phyloP scores from a whole-genome alignment of 257 asterid species.

The Avicennia marina region DNA sequence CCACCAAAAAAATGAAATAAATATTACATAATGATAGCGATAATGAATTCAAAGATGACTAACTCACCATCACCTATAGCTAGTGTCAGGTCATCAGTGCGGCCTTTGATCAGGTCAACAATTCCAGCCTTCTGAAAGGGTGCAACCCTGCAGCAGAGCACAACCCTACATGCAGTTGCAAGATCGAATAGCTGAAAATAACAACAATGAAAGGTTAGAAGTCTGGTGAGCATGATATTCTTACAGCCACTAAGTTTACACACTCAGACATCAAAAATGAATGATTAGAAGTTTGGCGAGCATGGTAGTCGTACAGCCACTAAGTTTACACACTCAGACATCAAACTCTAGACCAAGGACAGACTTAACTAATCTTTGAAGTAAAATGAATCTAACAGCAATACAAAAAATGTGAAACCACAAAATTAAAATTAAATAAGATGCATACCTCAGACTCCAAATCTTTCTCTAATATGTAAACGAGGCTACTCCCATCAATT shows the following conservation, averaged over 20 bases:
- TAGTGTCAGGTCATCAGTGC: constrained; percentile 93
- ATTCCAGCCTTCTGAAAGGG: constrained; percentile 98
- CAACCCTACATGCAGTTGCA: constrained; percentile 83
- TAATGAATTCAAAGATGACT: constrained; percentile 13
- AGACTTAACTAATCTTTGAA: too few species aligned
- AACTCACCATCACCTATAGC: constrained; percentile 98
- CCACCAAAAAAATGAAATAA: too few species aligned
- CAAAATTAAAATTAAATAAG: constrained; percentile 13
- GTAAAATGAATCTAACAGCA: not conserved
- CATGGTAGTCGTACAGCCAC: too few species aligned
- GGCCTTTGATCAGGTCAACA: constrained; percentile 83
- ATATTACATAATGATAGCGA: too few species aligned
- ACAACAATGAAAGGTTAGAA: constrained; percentile 22
- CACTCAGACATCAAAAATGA: too few species aligned
- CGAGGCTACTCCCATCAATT: constrained; percentile 96
- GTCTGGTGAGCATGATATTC: too few species aligned
- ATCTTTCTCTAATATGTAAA: constrained; percentile 90
- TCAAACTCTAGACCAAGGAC: too few species aligned
- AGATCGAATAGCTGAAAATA: constrained; percentile 77
- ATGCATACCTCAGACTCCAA: constrained; percentile 76
- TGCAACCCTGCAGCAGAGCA: constrained; percentile 95
- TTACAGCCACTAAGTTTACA: too few species aligned
- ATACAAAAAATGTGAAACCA: not conserved
- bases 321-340: too few species aligned
- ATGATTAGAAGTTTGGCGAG: too few species aligned